Evolutionary conservation across 495 filamentous ascomycete species (phyloP).

Genomic region (Lasiosphaeria hispida): DNA sequence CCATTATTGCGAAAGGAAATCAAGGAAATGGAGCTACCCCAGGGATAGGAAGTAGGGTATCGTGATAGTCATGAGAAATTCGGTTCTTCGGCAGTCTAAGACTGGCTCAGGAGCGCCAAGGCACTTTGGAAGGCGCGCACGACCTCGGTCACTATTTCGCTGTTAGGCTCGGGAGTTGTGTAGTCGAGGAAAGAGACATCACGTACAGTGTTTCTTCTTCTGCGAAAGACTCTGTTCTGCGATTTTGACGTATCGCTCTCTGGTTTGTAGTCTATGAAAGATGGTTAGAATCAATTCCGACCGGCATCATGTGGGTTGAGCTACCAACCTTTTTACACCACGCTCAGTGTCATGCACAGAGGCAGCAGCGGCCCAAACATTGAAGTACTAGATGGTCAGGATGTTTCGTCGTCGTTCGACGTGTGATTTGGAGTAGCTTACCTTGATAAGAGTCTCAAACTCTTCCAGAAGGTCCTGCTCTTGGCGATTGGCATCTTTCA

Average conservation of each 20-base stretch:
- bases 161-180: slow-evolving; percentile 15
- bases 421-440: slow-evolving; percentile 26
- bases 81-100: slow-evolving; percentile 9
- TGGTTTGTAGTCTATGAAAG: slow-evolving; percentile 60
- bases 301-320: too few relatives aligned
- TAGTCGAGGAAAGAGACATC: neutral
- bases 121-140: slow-evolving; percentile 80
- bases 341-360: slow-evolving; percentile 67
- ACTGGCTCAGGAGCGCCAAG: slow-evolving; percentile 59
- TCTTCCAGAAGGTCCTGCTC: slow-evolving; percentile 64
- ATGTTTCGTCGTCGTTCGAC: neutral
- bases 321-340: slow-evolving; percentile 50
- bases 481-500: slow-evolving; percentile 55
- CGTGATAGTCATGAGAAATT: too few relatives aligned
- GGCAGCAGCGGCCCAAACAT: slow-evolving; percentile 64
- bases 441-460: slow-evolving; percentile 60
- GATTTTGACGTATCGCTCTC: slow-evolving; percentile 68
- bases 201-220: slow-evolving; percentile 73
- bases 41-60: neutral
- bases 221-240: slow-evolving; percentile 64
- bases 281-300: slow-evolving; percentile 23
- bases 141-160: slow-evolving; percentile 61
- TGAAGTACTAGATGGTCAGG: slow-evolving; percentile 56
- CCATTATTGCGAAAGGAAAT: neutral
- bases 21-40: neutral